Conservation (phyloP, 192 early-diverging fungal species). For the Fimicolochytrium jonesii region DNA sequence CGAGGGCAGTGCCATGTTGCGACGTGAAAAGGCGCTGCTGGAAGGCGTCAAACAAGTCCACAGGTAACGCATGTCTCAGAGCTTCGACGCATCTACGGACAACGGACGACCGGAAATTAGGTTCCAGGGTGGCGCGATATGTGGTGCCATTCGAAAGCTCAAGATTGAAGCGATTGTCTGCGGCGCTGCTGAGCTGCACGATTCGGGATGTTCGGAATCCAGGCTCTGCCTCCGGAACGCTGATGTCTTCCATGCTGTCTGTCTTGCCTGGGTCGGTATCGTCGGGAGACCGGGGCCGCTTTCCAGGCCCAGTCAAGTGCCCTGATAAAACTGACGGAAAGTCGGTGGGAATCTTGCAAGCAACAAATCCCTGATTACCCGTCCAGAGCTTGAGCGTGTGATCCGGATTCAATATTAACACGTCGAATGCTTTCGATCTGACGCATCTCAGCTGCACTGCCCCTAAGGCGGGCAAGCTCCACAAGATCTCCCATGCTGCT, state of each 20-base stretch:
- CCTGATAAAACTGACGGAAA: neutral
- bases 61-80: neutral
- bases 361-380: constrained; percentile 13
- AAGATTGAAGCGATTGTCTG: constrained; percentile 14
- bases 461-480: constrained; percentile 30
- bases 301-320: neutral
- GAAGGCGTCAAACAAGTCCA: neutral
- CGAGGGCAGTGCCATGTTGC: neutral
- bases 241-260: too few species aligned
- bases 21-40: neutral
- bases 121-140: neutral
- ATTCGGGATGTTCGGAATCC: neutral
- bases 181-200: neutral
- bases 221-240: neutral
- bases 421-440: constrained; percentile 28
- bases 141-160: constrained; percentile 1
- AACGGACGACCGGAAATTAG: neutral
- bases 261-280: too few species aligned
- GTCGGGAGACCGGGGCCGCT: neutral
- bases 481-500: constrained; percentile 23
- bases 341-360: neutral
- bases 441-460: constrained; percentile 40
- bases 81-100: constrained; percentile 9
- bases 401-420: constrained; percentile 32
- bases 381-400: constrained; percentile 37